A percentile compares a stretch with the other conserved stretches of the same genome.
Evolutionary conservation across 106 monocot species (phyloP).

Genomic region (Dioscorea alata): DNA sequence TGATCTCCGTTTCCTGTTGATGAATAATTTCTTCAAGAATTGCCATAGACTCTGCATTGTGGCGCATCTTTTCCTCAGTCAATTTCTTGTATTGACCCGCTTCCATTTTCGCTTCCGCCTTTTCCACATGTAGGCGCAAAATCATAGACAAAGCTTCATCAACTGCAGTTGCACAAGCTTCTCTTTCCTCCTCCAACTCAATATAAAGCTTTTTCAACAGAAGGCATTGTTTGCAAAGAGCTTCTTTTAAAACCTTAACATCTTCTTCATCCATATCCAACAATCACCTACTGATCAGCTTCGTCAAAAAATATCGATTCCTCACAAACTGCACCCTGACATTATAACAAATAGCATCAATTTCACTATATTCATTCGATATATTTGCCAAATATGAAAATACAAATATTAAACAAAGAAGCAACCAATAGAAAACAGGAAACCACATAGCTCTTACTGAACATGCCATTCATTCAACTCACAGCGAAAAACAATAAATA

Average conservation of each 20-base stretch:
- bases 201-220: constrained; percentile 20
- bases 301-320: no score
- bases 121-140: constrained; percentile 71
- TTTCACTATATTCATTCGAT: no score
- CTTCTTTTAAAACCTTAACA: constrained; percentile 22
- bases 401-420: no score
- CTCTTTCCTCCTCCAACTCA: constrained; percentile 78
- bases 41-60: constrained; percentile 43
- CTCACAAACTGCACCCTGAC: no score
- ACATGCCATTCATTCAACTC: no score
- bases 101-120: constrained; percentile 67
- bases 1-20: constrained; percentile 59
- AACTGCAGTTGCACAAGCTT: constrained; percentile 60
- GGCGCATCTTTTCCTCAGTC: constrained; percentile 56
- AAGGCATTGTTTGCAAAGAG: constrained; percentile 28
- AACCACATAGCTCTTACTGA: no score
- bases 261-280: constrained; percentile 32
- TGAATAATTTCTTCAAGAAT: constrained; percentile 49
- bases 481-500: no score
- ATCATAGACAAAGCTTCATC: constrained; percentile 82
- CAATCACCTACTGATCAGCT: no score
- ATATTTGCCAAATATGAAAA: no score
- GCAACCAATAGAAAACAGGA: no score
- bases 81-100: constrained; percentile 64
- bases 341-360: no score